Percentiles rank a stretch among this genome's conserved stretches.
Evolutionary conservation across 768 basidiomycete genomes (phyloP).

Genomic region (Naganishia antarctica): DNA sequence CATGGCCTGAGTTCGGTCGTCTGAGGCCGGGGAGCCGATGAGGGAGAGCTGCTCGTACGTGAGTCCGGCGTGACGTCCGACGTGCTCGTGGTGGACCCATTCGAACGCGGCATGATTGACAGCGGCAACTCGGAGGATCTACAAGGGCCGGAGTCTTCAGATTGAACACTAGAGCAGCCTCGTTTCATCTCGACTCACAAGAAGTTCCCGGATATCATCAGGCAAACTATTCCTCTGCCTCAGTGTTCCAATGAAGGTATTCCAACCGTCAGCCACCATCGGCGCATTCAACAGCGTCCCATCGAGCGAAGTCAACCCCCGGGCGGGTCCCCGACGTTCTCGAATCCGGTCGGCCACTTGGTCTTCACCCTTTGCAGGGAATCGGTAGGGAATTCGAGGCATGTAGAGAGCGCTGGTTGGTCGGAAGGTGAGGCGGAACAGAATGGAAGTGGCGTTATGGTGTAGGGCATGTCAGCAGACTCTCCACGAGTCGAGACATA

Average conservation of each 20-base stretch:
- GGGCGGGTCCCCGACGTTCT: slow-evolving; percentile 36
- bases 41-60: slow-evolving; percentile 57
- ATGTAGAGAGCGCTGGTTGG: slow-evolving; percentile 21
- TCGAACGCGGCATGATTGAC: slow-evolving; percentile 45
- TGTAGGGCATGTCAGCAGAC: no score
- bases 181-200: no score
- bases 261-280: slow-evolving; percentile 40
- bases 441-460: neutral
- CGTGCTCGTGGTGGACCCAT: slow-evolving; percentile 49
- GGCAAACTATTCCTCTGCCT: slow-evolving; percentile 41
- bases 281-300: slow-evolving; percentile 45
- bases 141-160: neutral
- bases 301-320: slow-evolving; percentile 46
- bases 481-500: no score
- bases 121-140: slow-evolving; percentile 48
- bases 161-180: no score
- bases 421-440: slow-evolving; percentile 11
- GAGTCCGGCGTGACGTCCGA: slow-evolving; percentile 56
- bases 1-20: neutral
- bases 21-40: slow-evolving; percentile 51
- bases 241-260: slow-evolving; percentile 43
- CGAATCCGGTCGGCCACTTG: slow-evolving; percentile 43
- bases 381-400: slow-evolving; percentile 42
- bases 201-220: slow-evolving; percentile 45
- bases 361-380: slow-evolving; percentile 20